Base-by-base conservation (phyloP, 2,329 filamentous ascomycete genomes). In the Ilyonectria destructans region DNA sequence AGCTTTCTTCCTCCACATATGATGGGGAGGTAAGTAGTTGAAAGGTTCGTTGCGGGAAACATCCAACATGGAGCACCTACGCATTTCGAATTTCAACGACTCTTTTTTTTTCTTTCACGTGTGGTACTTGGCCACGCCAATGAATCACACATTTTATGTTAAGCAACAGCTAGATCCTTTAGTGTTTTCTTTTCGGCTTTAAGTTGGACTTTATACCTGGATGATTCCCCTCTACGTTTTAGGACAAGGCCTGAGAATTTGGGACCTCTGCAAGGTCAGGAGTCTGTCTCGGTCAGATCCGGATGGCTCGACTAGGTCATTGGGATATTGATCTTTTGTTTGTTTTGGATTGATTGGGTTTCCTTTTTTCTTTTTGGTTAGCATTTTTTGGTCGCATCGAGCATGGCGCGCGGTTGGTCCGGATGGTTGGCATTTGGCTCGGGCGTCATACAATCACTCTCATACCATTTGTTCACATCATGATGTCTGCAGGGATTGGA, bases 1-100 rank as follows among this genome's bases (percentile, higher is more conserved):
- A 73, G 65, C 48, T 78, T 76, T 49, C 69, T 78, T 29, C 75
- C 77, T 23, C 74, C 78, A 4, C 77, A 81, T 58, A 81, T 80
- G 79, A 77, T 81, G 74, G 79, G 80, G 10, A 72, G 77, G 55
- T 81, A 73, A 69, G 8, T 33, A 33, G 31, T 58, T 35, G 9
- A 37, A 21, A 37, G 58, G 21, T 23, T 61, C 10, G 19, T 29
- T 19, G 8, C 35, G 35, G 23, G 10, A 49, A 17, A 17, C 26
- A 10, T 29, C 9, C 23, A 51, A 12, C 23, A 4, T 51, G 48
- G 10, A 23, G 12, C 17, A 4, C 26, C 49, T 54, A 13, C 31
- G n/a, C 33, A 12, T 21, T 54, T 6, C 31, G 8, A 10, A 54
- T 29, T 26, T 49, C 23, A 29, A 26, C 46, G 15, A 54, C 15